phyloP scores from a whole-genome alignment of 164 flowering plant species.

The Paratinospora sagittata region DNA sequence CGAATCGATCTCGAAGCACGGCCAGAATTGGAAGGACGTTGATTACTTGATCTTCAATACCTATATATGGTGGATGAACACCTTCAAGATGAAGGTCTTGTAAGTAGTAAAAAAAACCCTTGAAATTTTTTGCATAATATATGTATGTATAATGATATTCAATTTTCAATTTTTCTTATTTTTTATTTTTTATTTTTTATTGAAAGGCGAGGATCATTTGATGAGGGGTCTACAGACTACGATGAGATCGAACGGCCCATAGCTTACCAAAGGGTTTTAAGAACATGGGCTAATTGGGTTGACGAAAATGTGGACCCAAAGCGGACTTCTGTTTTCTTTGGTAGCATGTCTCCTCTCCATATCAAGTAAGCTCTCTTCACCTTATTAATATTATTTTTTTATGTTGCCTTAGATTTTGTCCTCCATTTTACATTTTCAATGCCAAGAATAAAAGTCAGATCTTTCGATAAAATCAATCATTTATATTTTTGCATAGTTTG shows the following conservation, averaged over 20 bases:
- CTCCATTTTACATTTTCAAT: too few relatives aligned
- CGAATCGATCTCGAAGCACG: constrained; percentile 74
- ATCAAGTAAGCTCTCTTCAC: constrained; percentile 66
- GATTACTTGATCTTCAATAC: constrained; percentile 87
- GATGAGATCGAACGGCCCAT: constrained; percentile 79
- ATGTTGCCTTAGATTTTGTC: too few relatives aligned
- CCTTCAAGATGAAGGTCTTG: constrained; percentile 77
- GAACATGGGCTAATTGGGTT: constrained; percentile 92
- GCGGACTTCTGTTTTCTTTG: constrained; percentile 76
- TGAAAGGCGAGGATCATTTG: constrained; percentile 78
- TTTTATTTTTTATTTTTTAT: not conserved
- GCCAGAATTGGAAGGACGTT: constrained; percentile 66
- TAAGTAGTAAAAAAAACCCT: constrained; percentile 37
- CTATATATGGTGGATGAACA: constrained; percentile 99
- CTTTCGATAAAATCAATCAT: too few relatives aligned
- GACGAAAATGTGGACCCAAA: constrained; percentile 68
- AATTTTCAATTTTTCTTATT: not conserved
- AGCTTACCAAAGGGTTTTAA: constrained; percentile 73
- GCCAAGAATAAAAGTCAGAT: too few relatives aligned
- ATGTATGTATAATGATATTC: too few relatives aligned
- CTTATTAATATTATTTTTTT: not conserved
- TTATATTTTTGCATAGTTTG: too few relatives aligned
- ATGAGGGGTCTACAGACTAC: constrained; percentile 67
- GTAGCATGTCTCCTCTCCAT: constrained; percentile 92
- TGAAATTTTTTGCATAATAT: too few relatives aligned